phyloP scores from a whole-genome alignment of 2,329 filamentous ascomycete species.

The Colletotrichum australisinense region DNA sequence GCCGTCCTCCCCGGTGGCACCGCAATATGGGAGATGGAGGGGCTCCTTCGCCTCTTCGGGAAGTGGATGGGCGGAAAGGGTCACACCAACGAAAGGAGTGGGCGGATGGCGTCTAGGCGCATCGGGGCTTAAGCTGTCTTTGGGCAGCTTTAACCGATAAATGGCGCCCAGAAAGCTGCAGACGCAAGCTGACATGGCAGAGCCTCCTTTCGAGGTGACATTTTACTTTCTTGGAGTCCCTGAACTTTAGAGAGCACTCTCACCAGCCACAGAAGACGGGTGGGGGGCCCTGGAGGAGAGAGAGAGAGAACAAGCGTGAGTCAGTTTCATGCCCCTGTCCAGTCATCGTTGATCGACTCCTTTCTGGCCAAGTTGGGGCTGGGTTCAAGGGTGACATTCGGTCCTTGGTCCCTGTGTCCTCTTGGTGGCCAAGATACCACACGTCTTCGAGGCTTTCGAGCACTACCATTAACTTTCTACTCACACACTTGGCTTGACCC shows the following conservation, averaged over 20 bases:
- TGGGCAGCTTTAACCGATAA: slow-evolving; percentile 31
- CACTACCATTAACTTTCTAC: not conserved
- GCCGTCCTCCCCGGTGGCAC: slow-evolving; percentile 9
- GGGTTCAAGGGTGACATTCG: not conserved
- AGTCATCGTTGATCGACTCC: not conserved
- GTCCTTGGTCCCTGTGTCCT: not conserved
- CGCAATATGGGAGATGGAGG: slow-evolving; percentile 3
- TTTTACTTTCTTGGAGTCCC: not conserved
- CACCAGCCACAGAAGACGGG: slow-evolving; percentile 14
- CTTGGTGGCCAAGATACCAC: not conserved
- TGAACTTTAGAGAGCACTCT: not conserved
- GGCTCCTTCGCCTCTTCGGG: not conserved
- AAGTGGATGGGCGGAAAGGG: slow-evolving; percentile 19
- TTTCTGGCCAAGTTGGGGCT: not conserved
- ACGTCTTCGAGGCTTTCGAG: not conserved
- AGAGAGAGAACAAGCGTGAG: not conserved
- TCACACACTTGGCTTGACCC: slow-evolving; percentile 12
- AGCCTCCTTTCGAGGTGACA: slow-evolving; percentile 9
- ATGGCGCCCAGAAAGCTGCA: slow-evolving; percentile 20
- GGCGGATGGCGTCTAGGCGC: too few species aligned
- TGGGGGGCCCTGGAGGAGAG: not conserved
- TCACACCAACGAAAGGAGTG: not conserved
- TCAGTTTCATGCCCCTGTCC: slow-evolving; percentile 18
- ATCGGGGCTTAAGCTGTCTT: not conserved
- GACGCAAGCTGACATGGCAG: slow-evolving; percentile 3